These are phyloP conservation scores for Citrus sp. DNA, from an alignment of 345 rosid genomes.

Conservation along the genomic window DNA sequence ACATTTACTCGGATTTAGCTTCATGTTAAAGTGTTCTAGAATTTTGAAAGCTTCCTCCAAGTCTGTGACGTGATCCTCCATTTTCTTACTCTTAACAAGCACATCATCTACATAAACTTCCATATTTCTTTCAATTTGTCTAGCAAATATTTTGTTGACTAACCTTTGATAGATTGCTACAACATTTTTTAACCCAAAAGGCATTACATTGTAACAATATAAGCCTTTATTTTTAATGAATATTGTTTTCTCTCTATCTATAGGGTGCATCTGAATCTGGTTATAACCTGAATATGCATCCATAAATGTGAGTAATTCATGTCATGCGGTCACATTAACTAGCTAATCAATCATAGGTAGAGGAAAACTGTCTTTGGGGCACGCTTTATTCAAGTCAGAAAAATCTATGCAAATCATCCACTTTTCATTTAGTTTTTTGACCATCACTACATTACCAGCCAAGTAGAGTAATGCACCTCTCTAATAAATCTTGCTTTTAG, in stretches of 20 bases:
- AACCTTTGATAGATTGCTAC: background rate
- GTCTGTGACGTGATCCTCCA: background rate
- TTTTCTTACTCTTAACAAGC: background rate
- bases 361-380: background rate
- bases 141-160: background rate
- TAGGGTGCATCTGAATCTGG: background rate
- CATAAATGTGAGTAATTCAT: background rate
- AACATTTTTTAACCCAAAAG: background rate
- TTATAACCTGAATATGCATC: background rate
- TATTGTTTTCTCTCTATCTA: background rate
- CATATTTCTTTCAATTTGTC: no score
- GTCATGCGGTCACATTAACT: background rate
- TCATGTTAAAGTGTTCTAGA: background rate
- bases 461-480: background rate
- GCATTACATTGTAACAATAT: no score
- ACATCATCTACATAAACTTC: background rate
- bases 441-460: background rate
- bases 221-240: no score
- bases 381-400: background rate
- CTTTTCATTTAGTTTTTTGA: background rate
- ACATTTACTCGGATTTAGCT: background rate
- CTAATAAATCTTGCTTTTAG: no score
- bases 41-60: background rate
- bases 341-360: fast-evolving
- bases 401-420: background rate